Evolutionary conservation across 2,329 filamentous ascomycete genomes (phyloP).

Genomic region (Curvularia sp.): DNA sequence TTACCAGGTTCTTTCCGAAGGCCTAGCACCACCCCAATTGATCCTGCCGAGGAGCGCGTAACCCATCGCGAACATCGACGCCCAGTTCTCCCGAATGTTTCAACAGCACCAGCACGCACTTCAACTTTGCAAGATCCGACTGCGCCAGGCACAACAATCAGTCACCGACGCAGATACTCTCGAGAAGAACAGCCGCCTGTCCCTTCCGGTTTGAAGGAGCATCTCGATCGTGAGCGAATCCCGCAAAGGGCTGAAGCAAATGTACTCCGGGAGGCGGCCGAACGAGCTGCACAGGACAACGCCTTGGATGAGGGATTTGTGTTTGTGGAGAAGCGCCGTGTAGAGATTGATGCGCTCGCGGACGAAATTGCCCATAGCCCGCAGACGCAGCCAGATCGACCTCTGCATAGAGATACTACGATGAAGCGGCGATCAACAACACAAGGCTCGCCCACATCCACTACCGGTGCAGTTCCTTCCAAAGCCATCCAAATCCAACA

Average conservation of each 20-base stretch:
- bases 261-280: conserved; percentile 58
- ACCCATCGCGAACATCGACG: conserved; percentile 52
- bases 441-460: conserved; percentile 72
- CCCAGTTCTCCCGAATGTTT: conserved; percentile 53
- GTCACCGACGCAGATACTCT: conserved; percentile 69
- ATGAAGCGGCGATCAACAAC: conserved; percentile 80
- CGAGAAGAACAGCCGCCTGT: conserved; percentile 54
- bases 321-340: conserved; percentile 89
- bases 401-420: conserved; percentile 63
- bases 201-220: conserved; percentile 58
- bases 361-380: conserved; percentile 91
- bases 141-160: conserved; percentile 46
- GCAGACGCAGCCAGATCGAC: conserved; percentile 57
- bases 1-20: conserved; percentile 36
- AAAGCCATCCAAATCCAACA: conserved; percentile 79
- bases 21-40: conserved; percentile 43
- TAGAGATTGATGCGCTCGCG: conserved; percentile 96
- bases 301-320: conserved; percentile 95
- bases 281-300: conserved; percentile 81
- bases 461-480: conserved; percentile 73
- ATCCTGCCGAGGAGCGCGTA: conserved; percentile 46
- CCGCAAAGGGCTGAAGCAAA: conserved; percentile 50
- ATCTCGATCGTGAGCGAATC: conserved; percentile 53
- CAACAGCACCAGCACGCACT: conserved; percentile 55
- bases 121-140: conserved; percentile 46